These are phyloP conservation scores for Linum tenue DNA, from an alignment of 345 rosid species.

Conservation along the genomic window DNA sequence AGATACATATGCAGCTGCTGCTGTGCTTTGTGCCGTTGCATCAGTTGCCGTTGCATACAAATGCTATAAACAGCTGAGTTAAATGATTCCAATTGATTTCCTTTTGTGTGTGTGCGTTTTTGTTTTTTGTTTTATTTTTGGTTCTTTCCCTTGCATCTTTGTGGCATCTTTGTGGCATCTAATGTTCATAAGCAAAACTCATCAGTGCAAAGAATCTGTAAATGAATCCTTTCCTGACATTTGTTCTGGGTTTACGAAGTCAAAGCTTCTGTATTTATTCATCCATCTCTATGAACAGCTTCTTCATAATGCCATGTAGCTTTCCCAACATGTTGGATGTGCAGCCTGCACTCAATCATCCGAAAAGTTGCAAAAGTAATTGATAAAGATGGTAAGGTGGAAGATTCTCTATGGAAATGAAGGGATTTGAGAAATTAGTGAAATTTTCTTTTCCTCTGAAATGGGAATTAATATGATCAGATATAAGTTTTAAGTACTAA, in stretches of 20 bases:
- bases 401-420: neutral
- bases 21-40: slow-evolving; percentile 67
- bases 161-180: neutral
- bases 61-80: slow-evolving; percentile 46
- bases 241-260: neutral
- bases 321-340: neutral
- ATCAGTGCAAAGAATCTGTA: neutral
- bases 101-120: neutral
- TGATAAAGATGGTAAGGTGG: too few relatives aligned
- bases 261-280: neutral
- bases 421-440: neutral
- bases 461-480: neutral
- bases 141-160: neutral
- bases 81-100: neutral
- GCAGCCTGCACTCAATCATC: neutral
- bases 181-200: neutral
- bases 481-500: neutral
- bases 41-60: slow-evolving; percentile 69
- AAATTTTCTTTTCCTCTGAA: neutral
- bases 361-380: neutral
- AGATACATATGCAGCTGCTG: slow-evolving; percentile 74
- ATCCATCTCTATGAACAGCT: neutral
- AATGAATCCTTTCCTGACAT: neutral
- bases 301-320: neutral
- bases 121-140: neutral